Base-by-base conservation (phyloP, 371 early-diverging fungal species). In the Haplosporangium sp. region DNA sequence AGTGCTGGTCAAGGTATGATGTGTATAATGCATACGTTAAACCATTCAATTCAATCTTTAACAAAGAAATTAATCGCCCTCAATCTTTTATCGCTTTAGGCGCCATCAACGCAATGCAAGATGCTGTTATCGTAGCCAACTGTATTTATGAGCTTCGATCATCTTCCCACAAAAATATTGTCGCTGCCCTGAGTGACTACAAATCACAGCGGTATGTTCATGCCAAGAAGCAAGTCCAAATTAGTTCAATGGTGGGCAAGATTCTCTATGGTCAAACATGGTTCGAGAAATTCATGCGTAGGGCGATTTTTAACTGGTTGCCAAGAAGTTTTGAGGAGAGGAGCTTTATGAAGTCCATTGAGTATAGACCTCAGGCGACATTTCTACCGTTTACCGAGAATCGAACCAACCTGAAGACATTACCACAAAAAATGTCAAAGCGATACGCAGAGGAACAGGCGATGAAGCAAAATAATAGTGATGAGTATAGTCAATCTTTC, bases 91-190 rank as follows among this genome's bases (percentile, higher is more conserved):
- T 13, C 10, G 19, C 52, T 7, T 47, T 57, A 60, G 76, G 76
- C 4, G 76, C 76, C 19, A 67, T 71, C 19, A 71, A 71, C 8
- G 76, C 76, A 2, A 76, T 76, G 76, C 67, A 71, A 48, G 76
- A 76, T 47, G 76, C 76, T 8, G 67, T 66, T 19, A 63, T 65
- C 39, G 58, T 76, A 9, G 76, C 67, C 52, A 76, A 76, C 19
- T 75, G 76, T 37, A 59, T 75, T 47, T 63, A 65, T 20, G 67
- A 65, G 2, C 55, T 75, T 13, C 48, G 44, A 2, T 69, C 76
- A 4, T 4, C n/a, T 2, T 62, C 71, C 2, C 56, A 55, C 13
- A 11, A 38, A 44, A 42, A 61, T 13, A 61, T 75, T 15, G 66
- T 42, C 4, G 53, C 35, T 2, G 63, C 59, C 2, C 45, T 75